Percentiles rank a stretch among this genome's conserved stretches.
Conservation (phyloP, 1,139 yeast genomes). For the Geotrichum armillariae region DNA sequence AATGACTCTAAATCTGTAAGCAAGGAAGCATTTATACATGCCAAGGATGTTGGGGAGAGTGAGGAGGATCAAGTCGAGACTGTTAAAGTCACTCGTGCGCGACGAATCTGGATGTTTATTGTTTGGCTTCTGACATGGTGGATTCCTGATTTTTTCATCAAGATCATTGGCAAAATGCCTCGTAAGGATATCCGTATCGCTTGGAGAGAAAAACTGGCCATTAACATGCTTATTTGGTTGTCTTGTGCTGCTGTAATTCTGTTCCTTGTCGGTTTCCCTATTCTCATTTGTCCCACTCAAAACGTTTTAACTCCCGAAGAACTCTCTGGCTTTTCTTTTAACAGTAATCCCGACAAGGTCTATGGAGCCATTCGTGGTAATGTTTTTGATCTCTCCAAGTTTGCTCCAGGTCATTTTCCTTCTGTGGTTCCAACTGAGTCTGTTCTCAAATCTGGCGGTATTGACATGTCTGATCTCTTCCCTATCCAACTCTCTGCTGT, state of each 20-base stretch:
- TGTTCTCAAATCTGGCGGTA: conserved; percentile 42
- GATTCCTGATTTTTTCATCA: conserved; percentile 41
- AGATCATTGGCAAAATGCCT: conserved; percentile 36
- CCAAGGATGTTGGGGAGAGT: conserved; percentile 36
- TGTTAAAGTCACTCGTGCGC: conserved; percentile 31
- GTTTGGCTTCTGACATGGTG: conserved; percentile 44
- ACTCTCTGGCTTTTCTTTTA: conserved; percentile 35
- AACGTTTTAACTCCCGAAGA: conserved; percentile 40
- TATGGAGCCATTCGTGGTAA: conserved; percentile 42
- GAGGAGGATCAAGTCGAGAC: conserved; percentile 40
- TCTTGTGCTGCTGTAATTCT: conserved; percentile 39
- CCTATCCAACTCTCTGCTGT: conserved; percentile 45
- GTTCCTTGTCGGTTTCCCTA: conserved; percentile 44
- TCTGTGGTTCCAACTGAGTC: conserved; percentile 39
- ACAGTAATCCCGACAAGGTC: conserved; percentile 36
- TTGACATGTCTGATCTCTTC: conserved; percentile 39
- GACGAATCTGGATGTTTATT: conserved; percentile 41
- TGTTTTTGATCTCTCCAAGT: conserved; percentile 42
- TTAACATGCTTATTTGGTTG: conserved; percentile 44
- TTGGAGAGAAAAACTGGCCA: conserved; percentile 46
- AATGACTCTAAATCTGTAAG: conserved; percentile 34
- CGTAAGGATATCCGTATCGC: conserved; percentile 43
- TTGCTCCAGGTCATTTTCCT: conserved; percentile 44
- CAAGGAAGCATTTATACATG: conserved; percentile 34
- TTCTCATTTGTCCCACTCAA: conserved; percentile 44